phyloP scores from a whole-genome alignment of 257 asterid genomes.

The Solanum gandarillasii region DNA sequence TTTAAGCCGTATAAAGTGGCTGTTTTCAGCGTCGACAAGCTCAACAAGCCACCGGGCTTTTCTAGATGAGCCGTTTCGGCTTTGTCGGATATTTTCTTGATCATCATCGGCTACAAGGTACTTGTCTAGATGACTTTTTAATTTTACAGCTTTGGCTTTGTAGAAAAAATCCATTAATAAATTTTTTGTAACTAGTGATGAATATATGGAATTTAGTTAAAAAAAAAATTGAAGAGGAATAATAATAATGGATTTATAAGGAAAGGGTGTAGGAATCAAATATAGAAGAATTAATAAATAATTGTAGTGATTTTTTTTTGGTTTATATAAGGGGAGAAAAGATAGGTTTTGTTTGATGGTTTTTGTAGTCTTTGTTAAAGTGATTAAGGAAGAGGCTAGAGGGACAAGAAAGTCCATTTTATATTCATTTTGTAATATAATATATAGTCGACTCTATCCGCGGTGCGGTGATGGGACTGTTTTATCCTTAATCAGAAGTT shows the following conservation, averaged over 20 bases:
- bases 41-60: slow-evolving; percentile 82
- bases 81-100: slow-evolving; percentile 52
- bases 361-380: neutral
- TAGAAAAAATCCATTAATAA: slow-evolving; percentile 55
- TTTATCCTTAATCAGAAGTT: too few relatives aligned
- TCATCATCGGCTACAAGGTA: slow-evolving; percentile 82
- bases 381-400: neutral
- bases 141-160: slow-evolving; percentile 47
- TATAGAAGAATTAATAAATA: neutral
- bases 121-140: slow-evolving; percentile 62
- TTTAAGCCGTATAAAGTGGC: slow-evolving; percentile 47
- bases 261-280: neutral
- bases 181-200: neutral
- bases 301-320: neutral
- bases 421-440: neutral
- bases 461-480: rapidly evolving
- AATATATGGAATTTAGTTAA: neutral
- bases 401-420: neutral
- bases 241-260: neutral
- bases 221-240: neutral
- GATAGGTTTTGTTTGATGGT: slow-evolving; percentile 9
- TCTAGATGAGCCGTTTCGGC: slow-evolving; percentile 46
- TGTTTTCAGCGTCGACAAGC: slow-evolving; percentile 35
- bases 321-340: neutral
- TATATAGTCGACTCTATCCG: neutral